Evolutionary conservation across 495 filamentous ascomycete species (phyloP), one percentile per base, ranked within the genome.

Genomic region (Physcia stellaris): DNA sequence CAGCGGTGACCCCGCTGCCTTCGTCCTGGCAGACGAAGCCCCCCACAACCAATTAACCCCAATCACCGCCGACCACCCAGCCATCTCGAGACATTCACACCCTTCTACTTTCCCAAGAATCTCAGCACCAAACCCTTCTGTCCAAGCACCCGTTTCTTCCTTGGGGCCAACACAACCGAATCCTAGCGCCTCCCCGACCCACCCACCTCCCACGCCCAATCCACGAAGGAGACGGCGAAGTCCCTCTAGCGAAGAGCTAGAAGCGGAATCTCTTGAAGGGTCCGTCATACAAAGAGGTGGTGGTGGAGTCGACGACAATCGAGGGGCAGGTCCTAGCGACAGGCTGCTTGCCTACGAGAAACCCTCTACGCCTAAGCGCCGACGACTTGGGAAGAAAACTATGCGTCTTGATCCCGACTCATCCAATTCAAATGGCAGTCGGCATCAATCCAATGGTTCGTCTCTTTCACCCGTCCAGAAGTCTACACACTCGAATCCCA

Each of bases 21-120:
- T 69, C 73, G 75, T 73, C 66, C 76, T 80, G 76, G 76, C 73
- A 61, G 59, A 71, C 67, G 61, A 73, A 61, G 53, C 46, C 49
- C 49, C 64, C 47, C 54, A 58, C 39, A 58, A 58, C 47, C 55
- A 55, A 40, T 51, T 61, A 50, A 57, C 71, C 64, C 68, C 64
- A 62, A 55, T 64, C 70, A 54, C 66, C 59, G 55, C 74, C 73
- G 75, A 73, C 71, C 54, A 63, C 64, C 72, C 74, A 59, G 41
- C 51, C 60, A 49, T 48, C 27, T 42, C 61, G 56, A 56, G 40
- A 30, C 32, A 54, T 53, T 45, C 40, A 39, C 19, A 58, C 42
- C 49, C 55, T 55, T 56, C 59, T 67, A 54, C 40, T 27, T 39
- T 52, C 46, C 56, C 61, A 47, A 40, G 9, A 38, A 33, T 39